Base-by-base conservation (phyloP, 352 stramenopile genomes). In the Globisporangium emineosum region DNA sequence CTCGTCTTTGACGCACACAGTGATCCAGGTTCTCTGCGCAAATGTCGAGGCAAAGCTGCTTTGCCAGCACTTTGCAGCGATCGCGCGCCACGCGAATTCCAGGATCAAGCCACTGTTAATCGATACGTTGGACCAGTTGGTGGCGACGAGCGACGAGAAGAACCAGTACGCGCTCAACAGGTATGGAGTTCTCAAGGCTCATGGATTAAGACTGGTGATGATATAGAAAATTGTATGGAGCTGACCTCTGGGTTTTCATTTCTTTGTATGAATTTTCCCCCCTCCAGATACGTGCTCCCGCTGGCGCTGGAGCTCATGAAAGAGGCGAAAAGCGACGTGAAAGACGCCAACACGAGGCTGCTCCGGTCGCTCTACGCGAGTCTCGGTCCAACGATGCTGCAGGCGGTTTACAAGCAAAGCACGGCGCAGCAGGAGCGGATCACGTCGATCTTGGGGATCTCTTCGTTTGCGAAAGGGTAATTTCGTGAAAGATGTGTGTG, bases 271-370 rank as follows among this genome's bases (percentile, higher is more conserved):
- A 42, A 40, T 45, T 13, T 55, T 67, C n/a, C n/a, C n/a, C n/a
- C n/a, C n/a, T n/a, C n/a, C n/a, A 78, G 85, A 19, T 83, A 91
- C 53, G 82, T 93, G 32, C 65, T 93, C 0, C 86, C 86, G 5
- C 64, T 94, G n/a, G 75, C 83, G 15, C 51, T 94, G 0, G 76
- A 89, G 42, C 63, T 90, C 21, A 64, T 94, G 9, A 91, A 90
- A 66, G 86, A 94, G 62, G 79, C 70, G 54, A 91, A 91, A 57
- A 91, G 71, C 37, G 73, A 88, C 47, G 76, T 90, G n/a, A 83
- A 81, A 57, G 79, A 91, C 30, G 78, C 78, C 0, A 93, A 89
- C 10, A 47, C 68, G 19, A 64, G 69, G 12, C 50, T 93, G 2
- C 49, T 93, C 29, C 66, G 65, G 0, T 37, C 72, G 37, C 59